A percentile compares a stretch with the other conserved stretches of the same genome.
These are phyloP conservation scores for Lanmaoa pseudosensibilis DNA, from an alignment of 768 basidiomycete species.

Conservation along the genomic window DNA sequence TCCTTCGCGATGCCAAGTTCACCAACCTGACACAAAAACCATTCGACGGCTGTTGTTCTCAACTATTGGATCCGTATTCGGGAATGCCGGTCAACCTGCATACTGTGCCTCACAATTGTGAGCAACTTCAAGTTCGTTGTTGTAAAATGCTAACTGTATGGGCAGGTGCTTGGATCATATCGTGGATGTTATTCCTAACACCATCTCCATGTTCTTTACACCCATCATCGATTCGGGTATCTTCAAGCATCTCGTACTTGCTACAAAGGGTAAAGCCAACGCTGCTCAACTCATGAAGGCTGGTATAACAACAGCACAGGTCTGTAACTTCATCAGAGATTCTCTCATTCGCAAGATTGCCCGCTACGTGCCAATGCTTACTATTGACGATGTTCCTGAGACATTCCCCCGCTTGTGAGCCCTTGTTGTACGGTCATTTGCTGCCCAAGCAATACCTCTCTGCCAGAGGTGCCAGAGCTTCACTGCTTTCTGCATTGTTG, in stretches of 20 bases:
- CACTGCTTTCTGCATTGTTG: conserved; percentile 25
- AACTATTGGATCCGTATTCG: conserved; percentile 36
- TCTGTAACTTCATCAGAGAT: conserved; percentile 34
- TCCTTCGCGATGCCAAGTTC: conserved; percentile 35
- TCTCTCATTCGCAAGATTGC: conserved; percentile 29
- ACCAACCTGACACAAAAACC: conserved; percentile 35
- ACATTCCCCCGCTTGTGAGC: conserved; percentile 29
- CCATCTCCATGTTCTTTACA: conserved; percentile 35
- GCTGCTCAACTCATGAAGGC: conserved; percentile 31
- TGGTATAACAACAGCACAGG: conserved; percentile 34
- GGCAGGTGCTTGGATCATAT: conserved; percentile 34
- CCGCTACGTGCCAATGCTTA: conserved; percentile 33
- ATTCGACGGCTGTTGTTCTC: conserved; percentile 35
- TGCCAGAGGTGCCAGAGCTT: conserved; percentile 11
- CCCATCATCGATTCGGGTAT: conserved; percentile 37
- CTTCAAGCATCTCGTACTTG: conserved; percentile 33
- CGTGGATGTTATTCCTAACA: conserved; percentile 30
- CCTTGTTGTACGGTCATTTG: conserved; percentile 27
- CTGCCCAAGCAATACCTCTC: conserved; percentile 24
- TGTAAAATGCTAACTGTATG: neutral
- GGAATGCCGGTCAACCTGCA: conserved; percentile 27
- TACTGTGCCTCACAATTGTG: conserved; percentile 25
- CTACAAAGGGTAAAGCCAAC: conserved; percentile 29
- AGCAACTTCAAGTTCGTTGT: neutral
- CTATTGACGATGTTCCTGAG: conserved; percentile 25